phyloP scores from a whole-genome alignment of 495 filamentous ascomycete genomes.

The Lasiosphaeria ovina region DNA sequence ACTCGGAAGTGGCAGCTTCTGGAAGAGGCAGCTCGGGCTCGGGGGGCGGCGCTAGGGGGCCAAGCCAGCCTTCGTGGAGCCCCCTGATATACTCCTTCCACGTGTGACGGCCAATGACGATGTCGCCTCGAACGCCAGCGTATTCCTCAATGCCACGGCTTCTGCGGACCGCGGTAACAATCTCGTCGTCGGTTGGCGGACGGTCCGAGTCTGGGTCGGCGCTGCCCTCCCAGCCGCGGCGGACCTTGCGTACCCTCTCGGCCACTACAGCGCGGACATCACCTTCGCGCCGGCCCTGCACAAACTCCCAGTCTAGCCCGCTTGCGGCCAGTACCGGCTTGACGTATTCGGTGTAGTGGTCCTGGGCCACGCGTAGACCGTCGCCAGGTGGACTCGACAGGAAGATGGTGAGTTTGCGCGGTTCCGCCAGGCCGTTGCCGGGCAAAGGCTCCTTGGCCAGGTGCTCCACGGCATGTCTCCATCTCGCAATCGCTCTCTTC shows the following conservation, averaged over 20 bases:
- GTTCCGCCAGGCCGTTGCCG: conserved; percentile 56
- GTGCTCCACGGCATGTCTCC: conserved; percentile 84
- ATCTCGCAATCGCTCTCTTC: conserved; percentile 76
- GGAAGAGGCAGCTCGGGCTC: conserved; percentile 22
- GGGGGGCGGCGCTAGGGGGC: conserved; percentile 58
- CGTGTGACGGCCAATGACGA: conserved; percentile 86
- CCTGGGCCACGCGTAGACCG: conserved; percentile 74
- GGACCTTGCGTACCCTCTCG: conserved; percentile 69
- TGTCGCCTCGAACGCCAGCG: conserved; percentile 72
- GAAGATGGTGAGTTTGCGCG: conserved; percentile 83
- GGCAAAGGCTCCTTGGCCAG: conserved; percentile 73
- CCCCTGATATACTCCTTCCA: conserved; percentile 98
- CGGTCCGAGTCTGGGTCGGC: conserved; percentile 45
- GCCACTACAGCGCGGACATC: conserved; percentile 81
- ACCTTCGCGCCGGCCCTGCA: conserved; percentile 86
- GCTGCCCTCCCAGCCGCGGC: conserved; percentile 57
- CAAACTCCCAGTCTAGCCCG: conserved; percentile 89
- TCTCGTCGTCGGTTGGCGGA: conserved; percentile 52
- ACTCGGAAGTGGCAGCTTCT: conserved; percentile 22
- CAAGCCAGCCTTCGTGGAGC: conserved; percentile 94
- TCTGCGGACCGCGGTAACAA: conserved; percentile 55
- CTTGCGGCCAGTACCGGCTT: conserved; percentile 90
- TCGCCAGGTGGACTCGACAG: conserved; percentile 83
- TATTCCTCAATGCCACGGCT: conserved; percentile 64
- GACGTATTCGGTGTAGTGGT: conserved; percentile 93